A percentile compares a stretch with the other conserved stretches of the same genome.
These are phyloP conservation scores for Calonectria leucothoes DNA, from an alignment of 2,329 filamentous ascomycete species.

Conservation along the genomic window DNA sequence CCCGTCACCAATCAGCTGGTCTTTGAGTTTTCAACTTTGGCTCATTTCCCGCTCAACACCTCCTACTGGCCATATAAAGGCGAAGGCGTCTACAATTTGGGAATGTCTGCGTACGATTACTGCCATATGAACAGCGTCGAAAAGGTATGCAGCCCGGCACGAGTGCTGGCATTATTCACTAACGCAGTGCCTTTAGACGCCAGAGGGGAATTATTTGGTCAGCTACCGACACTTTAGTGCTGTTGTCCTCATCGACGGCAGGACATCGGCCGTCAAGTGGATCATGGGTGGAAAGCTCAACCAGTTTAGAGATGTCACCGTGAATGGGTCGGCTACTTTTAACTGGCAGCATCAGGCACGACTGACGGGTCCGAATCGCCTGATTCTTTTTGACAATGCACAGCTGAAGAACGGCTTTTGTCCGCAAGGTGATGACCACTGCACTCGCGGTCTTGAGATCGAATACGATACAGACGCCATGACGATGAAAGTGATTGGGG, in stretches of 20 bases:
- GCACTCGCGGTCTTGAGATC: background rate
- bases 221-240: background rate
- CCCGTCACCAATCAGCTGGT: background rate
- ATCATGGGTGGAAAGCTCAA: background rate
- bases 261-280: background rate
- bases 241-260: background rate
- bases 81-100: background rate
- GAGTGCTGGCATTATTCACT: background rate
- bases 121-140: slow-evolving; percentile 9
- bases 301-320: background rate
- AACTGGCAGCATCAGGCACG: background rate
- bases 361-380: background rate
- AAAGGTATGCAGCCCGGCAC: background rate
- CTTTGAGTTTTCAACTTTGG: background rate
- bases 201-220: background rate
- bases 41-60: background rate
- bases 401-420: slow-evolving; percentile 1
- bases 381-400: slow-evolving; percentile 1
- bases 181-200: background rate
- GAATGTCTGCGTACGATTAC: background rate
- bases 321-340: background rate
- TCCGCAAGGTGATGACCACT: background rate
- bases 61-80: background rate
- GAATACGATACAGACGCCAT: background rate
- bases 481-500: background rate